Evolutionary conservation across 1,284 basidiomycete genomes (phyloP), one percentile per base, ranked within the genome.

Genomic region (Sporisorium exsertum): DNA sequence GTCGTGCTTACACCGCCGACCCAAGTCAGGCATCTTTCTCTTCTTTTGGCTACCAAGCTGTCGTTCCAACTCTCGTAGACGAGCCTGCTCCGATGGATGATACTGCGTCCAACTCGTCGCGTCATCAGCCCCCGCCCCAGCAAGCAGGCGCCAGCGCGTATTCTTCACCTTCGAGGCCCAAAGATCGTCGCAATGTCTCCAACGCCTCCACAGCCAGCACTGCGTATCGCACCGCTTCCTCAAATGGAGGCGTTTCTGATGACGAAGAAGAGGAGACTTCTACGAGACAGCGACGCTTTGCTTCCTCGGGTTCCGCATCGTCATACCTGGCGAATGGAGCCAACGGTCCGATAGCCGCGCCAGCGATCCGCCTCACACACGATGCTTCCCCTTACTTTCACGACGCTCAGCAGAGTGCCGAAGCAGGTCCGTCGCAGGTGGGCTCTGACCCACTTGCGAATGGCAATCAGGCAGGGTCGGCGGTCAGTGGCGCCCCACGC

Each of bases 351-450:
- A 26, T 24, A 2, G 29, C 62, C 33, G 66, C 75, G 13, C 75
- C 75, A 7, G 63, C 75, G 13, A 77, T 77, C 27, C 64, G 63
- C 9, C 64, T 77, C 20, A 77, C 75, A 2, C 75, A 77, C 53
- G 75, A 77, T 33, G 45, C 63, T 10, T 61, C 66, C 15, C 75
- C 70, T 3, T 77, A 77, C 55, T 35, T 47, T 6, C 69, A 72
- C 56, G 59, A 72, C 22, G 52, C 59, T 2, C 40, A 53, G 13
- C 49, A 47, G 40, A 33, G 55, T 5, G 56, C 35, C 22, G 62
- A 65, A 26, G 63, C 63, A 2, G 68, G 63, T 5, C 24, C 62
- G 2, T 63, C 68, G 9, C 51, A 49, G 5, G 8, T 51, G 5
- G 10, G 24, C 7, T 22, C 27, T 9, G 49, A 35, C n/a, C 20